Evolutionary conservation across 1,284 basidiomycete genomes (phyloP), one percentile per base, ranked within the genome.

Genomic region (Ustilago loliicola): DNA sequence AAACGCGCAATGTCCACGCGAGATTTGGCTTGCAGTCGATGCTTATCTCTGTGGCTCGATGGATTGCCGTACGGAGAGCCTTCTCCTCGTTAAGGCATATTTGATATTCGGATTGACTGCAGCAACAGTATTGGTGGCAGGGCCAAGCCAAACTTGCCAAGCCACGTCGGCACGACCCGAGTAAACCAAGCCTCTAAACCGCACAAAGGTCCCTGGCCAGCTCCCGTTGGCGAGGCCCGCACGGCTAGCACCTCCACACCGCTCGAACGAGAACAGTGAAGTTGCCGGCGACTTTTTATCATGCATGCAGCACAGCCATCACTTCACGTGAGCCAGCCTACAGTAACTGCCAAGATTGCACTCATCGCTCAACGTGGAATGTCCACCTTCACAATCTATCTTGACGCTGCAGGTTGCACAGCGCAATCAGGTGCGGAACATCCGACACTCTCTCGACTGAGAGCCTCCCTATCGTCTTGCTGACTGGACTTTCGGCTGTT

Each of bases 241-340:
- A 45, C 40, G 19, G 1, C 2, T 8, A 17, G 19, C 11, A 17
- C 40, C 40, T 50, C 48, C 48, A 30, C 48, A 25, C 48, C 17
- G n/a, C n/a, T n/a, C n/a, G 15, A 13, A 17, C 27, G n/a, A 47
- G 4, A 47, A 23, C 25, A 50, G 29, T 27, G 48, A 27, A 11
- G n/a, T n/a, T 23, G 23, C n/a, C 48, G 56, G 56, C 29, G 42
- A n/a, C 27, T 48, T 45, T 17, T 4, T 50, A 27, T 30, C 25
- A 50, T 32, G 17, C 38, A 45, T 34, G 38, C 27, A 25, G 42
- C 42, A 58, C 56, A 45, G 56, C 56, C 34, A 48, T 45, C 15
- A 36, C 34, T 36, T 36, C 34, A 36, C 34, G 5, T 36, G 4
- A 17, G 42, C 42, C n/a, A 21, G 42, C 42, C 42, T 21, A 11